Evolutionary conservation across 345 rosid species (phyloP).

Genomic region (Gossypium ekmanianum): DNA sequence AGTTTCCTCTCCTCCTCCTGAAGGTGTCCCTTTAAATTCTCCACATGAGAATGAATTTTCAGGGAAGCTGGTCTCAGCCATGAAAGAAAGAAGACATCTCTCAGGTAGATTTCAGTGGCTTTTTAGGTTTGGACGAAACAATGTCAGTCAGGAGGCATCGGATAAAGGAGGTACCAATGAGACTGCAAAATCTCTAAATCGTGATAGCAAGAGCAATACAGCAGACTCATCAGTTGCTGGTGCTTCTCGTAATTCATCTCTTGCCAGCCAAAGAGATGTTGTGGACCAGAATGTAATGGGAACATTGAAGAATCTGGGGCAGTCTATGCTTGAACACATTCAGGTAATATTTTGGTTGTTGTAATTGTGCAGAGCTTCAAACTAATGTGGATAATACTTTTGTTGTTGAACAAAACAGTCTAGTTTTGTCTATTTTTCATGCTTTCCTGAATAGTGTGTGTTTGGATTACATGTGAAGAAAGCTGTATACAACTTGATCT

Average conservation of each 20-base stretch:
- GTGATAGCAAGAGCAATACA: slow-evolving; percentile 27
- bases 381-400: background rate
- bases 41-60: slow-evolving; percentile 26
- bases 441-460: background rate
- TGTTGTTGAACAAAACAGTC: background rate
- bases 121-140: slow-evolving; percentile 77
- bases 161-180: slow-evolving; percentile 31
- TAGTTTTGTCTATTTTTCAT: background rate
- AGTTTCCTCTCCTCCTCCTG: slow-evolving; percentile 52
- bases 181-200: slow-evolving; percentile 31
- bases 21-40: slow-evolving; percentile 27
- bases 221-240: slow-evolving; percentile 32
- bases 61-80: slow-evolving; percentile 28
- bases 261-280: slow-evolving; percentile 46
- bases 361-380: background rate
- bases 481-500: background rate
- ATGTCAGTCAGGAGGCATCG: slow-evolving; percentile 44
- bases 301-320: slow-evolving; percentile 72
- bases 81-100: slow-evolving; percentile 51
- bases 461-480: background rate
- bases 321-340: slow-evolving; percentile 91
- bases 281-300: slow-evolving; percentile 69
- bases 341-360: slow-evolving; percentile 50
- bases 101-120: slow-evolving; percentile 87
- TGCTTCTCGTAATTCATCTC: slow-evolving; percentile 32